phyloP scores from a whole-genome alignment of 345 rosid genomes.

The rapeseed (Brassica napus) region Da-Ae NC_063438.1:27464001-27464500 shows the following conservation, averaged over 20 bases:
- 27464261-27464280: neutral
- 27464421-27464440: neutral
- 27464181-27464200: neutral
- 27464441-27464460: neutral
- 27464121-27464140: neutral
- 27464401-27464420: neutral
- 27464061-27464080: slow-evolving; percentile 9
- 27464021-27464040: slow-evolving; percentile 12
- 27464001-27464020: slow-evolving; percentile 18
- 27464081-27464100: slow-evolving; percentile 17
- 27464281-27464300: too few species aligned
- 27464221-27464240: neutral
- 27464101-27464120: slow-evolving; percentile 13
- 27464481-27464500: neutral
- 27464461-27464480: neutral
- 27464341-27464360: neutral
- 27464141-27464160: neutral
- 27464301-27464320: neutral
- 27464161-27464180: neutral
- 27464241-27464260: neutral
- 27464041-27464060: slow-evolving; percentile 11
- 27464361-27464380: neutral
- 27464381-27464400: neutral
- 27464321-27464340: neutral
- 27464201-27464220: neutral